Evolutionary conservation across 2,329 filamentous ascomycete species (phyloP), one percentile per base, ranked within the genome.

Genomic region (Ophiostoma ulmi): DNA sequence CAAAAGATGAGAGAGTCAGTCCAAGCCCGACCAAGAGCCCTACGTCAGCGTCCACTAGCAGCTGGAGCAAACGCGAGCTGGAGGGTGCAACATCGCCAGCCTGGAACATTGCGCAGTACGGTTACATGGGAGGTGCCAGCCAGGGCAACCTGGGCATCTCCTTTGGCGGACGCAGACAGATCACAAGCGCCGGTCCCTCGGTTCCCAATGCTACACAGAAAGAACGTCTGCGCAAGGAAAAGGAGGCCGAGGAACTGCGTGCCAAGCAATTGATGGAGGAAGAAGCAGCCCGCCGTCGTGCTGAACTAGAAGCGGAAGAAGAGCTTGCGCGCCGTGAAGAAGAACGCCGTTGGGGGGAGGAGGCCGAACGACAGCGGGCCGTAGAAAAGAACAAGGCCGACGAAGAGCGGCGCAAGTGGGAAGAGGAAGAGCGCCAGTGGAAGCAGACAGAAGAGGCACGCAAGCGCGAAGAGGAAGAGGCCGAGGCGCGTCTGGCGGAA

Each of bases 71-170:
- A 78, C 92, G 87, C 79, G 86, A 87, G 70, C 92, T 97, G 75
- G 91, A 97, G 79, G 87, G 87, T 20, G 86, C 85, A 64, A 97
- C 94, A 1, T 85, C 90, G 36, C 95, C 95, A 0, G 95, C 95
- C 1, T 99, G 95, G 95, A 99, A 98, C 78, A 98, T 98, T 75
- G 91, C 94, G 71, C 95, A 99, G 78, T 99, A 99, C 78, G 94
- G 95, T 8, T 99, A 97, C 80, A 95, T 98, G 91, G 95, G 95
- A 71, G 95, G 95, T 67, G 95, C 95, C 36, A 97, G 92, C 77
- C 95, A 99, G 79, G 94, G 93, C 3, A 98, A 97, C 76, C 88
- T 97, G 73, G 95, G 95, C 22, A 93, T 99, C 75, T 88, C 92
- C 13, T 98, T 98, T 80, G 95, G 95, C 70, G 92, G 90, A 22